These are phyloP conservation scores for Fusarium sororula DNA, from an alignment of 2,329 filamentous ascomycete genomes.

Conservation along the genomic window DNA sequence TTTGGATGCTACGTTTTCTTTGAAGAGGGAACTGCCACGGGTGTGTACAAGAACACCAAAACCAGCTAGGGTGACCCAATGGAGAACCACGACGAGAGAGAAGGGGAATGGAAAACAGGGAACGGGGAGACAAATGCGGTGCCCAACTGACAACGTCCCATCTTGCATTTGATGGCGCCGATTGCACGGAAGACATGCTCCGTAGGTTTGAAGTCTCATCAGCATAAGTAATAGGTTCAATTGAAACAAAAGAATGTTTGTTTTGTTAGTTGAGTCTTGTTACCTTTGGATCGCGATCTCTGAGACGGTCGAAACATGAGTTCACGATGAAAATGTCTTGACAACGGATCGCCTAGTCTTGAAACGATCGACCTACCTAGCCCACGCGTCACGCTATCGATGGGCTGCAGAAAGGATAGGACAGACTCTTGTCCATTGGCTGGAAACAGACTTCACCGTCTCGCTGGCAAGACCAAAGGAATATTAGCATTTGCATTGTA, in stretches of 20 bases:
- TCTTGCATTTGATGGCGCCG: slow-evolving; percentile 12
- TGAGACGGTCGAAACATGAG: slow-evolving; percentile 19
- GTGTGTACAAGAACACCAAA: background rate
- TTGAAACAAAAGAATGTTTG: slow-evolving; percentile 13
- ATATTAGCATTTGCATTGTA: background rate
- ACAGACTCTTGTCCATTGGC: slow-evolving; percentile 8
- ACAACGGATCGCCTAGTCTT: slow-evolving; percentile 27
- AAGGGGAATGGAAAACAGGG: slow-evolving; percentile 28
- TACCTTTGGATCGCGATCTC: slow-evolving; percentile 26
- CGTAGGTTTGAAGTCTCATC: background rate
- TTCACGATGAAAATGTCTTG: slow-evolving; percentile 20
- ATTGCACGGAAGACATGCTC: slow-evolving; percentile 25
- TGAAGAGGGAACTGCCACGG: background rate
- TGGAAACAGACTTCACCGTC: slow-evolving; percentile 9
- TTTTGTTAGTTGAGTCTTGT: slow-evolving; percentile 1
- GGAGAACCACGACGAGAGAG: background rate
- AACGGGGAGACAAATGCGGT: slow-evolving; percentile 20
- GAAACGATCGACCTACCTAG: slow-evolving; percentile 16
- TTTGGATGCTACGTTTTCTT: slow-evolving; percentile 8
- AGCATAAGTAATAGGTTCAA: background rate
- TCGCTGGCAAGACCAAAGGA: slow-evolving; percentile 8
- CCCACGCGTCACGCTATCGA: slow-evolving; percentile 30
- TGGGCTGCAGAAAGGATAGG: slow-evolving; percentile 2
- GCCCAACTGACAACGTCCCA: slow-evolving; percentile 4
- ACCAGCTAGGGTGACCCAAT: background rate